phyloP scores from a whole-genome alignment of 75 land plant species.

The Pinus albicaulis region DNA sequence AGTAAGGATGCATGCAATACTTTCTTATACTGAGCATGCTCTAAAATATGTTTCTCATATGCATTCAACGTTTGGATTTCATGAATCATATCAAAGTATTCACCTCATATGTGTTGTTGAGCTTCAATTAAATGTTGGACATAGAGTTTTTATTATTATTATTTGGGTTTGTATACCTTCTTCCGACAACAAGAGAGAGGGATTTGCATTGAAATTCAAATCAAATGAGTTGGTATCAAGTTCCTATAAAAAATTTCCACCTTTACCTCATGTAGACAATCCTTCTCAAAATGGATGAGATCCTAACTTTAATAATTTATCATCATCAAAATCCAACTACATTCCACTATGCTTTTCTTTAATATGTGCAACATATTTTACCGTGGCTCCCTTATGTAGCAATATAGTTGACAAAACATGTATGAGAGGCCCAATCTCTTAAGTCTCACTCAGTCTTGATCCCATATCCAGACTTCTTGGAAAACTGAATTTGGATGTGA shows the following conservation, averaged over 20 bases:
- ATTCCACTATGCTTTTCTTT: slow-evolving; percentile 77
- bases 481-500: slow-evolving; percentile 57
- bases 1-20: no score
- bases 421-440: slow-evolving; percentile 21
- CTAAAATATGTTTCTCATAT: no score
- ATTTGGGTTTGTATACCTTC: no score
- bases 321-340: slow-evolving; percentile 99
- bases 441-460: slow-evolving; percentile 41
- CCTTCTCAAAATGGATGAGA: slow-evolving; percentile 76
- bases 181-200: background rate
- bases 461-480: slow-evolving; percentile 78
- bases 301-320: slow-evolving; percentile 81
- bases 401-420: slow-evolving; percentile 89
- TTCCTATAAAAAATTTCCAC: slow-evolving; percentile 12
- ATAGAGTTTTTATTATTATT: no score
- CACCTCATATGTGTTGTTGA: no score
- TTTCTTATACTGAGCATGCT: no score
- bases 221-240: slow-evolving; percentile 5
- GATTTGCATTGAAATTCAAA: background rate
- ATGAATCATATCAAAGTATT: no score
- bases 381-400: slow-evolving; percentile 88
- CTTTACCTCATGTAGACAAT: slow-evolving; percentile 8
- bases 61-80: no score
- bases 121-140: no score
- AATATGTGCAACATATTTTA: slow-evolving; percentile 93